Percentiles rank a stretch among this genome's conserved stretches.
These are phyloP conservation scores for Zygosaccharomyces bailii DNA, from an alignment of 805 yeast species.

Conservation along the genomic window DNA sequence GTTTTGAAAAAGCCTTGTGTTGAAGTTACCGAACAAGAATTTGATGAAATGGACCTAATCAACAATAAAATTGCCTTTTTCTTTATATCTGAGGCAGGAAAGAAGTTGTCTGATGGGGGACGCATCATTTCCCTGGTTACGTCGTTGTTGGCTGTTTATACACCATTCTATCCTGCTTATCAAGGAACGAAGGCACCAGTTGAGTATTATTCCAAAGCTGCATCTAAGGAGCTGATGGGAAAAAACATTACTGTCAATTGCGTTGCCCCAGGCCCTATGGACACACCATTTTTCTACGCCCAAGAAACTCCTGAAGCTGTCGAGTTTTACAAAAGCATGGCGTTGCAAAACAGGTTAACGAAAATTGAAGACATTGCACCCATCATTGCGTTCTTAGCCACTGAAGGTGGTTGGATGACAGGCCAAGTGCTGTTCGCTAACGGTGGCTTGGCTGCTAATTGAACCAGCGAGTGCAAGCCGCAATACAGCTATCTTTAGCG, in stretches of 20 bases:
- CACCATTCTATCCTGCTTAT: constrained; percentile 49
- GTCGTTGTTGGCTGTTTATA: constrained; percentile 63
- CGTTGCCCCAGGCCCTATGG: constrained; percentile 68
- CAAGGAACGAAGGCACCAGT: constrained; percentile 60
- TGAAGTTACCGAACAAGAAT: constrained; percentile 54
- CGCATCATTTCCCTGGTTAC: constrained; percentile 50
- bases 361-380: constrained; percentile 61
- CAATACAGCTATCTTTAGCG: too few relatives aligned
- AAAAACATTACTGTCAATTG: constrained; percentile 50
- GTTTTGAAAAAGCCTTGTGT: constrained; percentile 59
- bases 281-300: constrained; percentile 60
- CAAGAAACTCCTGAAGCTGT: constrained; percentile 54
- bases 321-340: constrained; percentile 52
- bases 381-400: constrained; percentile 53
- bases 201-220: constrained; percentile 49
- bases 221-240: constrained; percentile 50
- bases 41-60: constrained; percentile 48
- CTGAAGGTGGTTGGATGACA: constrained; percentile 66
- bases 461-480: too few relatives aligned
- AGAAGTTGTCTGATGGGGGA: constrained; percentile 49
- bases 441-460: constrained; percentile 59
- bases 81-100: constrained; percentile 56
- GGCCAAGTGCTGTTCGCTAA: constrained; percentile 65
- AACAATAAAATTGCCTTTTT: constrained; percentile 62
- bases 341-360: constrained; percentile 50